Base-by-base conservation (phyloP, 768 basidiomycete species). In the Brasilioporus rufonigricans region DNA sequence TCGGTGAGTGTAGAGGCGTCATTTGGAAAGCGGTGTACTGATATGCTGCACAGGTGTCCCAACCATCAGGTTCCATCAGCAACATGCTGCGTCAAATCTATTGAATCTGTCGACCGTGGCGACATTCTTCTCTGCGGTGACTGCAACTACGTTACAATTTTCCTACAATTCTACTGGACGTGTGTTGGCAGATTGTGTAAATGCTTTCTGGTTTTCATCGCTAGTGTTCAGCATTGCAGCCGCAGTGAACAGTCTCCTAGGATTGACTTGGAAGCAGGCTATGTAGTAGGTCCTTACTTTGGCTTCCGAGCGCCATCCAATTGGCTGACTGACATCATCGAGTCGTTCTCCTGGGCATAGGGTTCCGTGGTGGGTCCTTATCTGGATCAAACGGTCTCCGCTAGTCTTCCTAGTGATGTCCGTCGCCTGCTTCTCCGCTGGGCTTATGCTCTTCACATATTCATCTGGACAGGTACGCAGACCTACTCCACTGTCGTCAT, bases 311-410 rank as follows among this genome's bases (percentile, higher is more conserved):
- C 33, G 53, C 35, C 45, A 39, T 52, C 36, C 48, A 48, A 44
- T 56, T 7, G 18, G 23, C 56, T 59, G 39, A 61, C 62, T 66
- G 53, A 63, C 60, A 55, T 56, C 58, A 61, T 53, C 12, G 51
- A 80, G 79, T 55, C 80, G 80, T 32, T 82, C 80, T 7, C 80
- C 80, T 50, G 77, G 79, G 50, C 76, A 81, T 59, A 76, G 79
- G 57, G 80, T 81, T 47, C 80, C 80, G 10, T 81, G 80, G 79
- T 81, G 80, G 80, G 78, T 82, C 23, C 66, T 80, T 39, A 91
- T 91, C 61, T 92, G 88, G 89, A 91, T 91, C 73, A 91, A 91
- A 66, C 77, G 89, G 33, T 89, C 88, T 6, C 89, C 89, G 14
- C 76, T 92, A 32, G 86, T 91, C 57, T 90, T 91, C 73, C 81